phyloP scores from a whole-genome alignment of 305 asterid genomes.

The Petunia hybrid region DNA sequence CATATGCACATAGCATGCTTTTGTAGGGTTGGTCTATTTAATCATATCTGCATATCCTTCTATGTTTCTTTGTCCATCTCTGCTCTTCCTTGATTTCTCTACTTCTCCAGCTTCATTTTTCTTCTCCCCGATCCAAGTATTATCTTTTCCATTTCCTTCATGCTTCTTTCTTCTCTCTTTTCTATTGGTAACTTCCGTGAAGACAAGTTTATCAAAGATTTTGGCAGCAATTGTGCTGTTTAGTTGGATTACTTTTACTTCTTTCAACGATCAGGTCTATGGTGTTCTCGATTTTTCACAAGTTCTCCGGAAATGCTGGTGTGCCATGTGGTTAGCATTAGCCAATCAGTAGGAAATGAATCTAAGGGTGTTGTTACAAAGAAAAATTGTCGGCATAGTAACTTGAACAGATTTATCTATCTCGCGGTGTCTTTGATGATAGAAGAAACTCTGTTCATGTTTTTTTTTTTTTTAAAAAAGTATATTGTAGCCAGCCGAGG shows the following conservation, averaged over 20 bases:
- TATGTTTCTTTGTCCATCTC: background rate
- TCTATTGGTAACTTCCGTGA: background rate
- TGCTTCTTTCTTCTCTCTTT: constrained; percentile 19
- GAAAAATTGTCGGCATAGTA: background rate
- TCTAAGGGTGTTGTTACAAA: background rate
- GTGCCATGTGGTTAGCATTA: background rate
- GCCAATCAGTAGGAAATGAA: background rate
- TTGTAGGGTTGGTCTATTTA: background rate
- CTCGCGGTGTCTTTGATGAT: background rate
- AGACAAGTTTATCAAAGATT: background rate
- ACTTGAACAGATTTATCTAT: background rate
- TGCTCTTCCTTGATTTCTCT: constrained; percentile 2
- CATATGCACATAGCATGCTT: background rate
- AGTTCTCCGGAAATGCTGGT: background rate
- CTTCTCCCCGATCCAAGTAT: background rate
- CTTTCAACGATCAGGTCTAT: background rate
- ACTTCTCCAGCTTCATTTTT: background rate
- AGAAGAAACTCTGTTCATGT: background rate
- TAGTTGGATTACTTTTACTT: background rate
- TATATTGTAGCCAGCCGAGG: background rate
- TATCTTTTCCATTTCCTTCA: background rate
- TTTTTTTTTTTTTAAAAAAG: background rate
- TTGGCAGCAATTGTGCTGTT: constrained; percentile 14
- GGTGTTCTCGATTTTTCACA: background rate
- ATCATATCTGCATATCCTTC: background rate